Base-by-base conservation (phyloP, 495 filamentous ascomycete species). In the Parathielavia hyrcaniae region DNA sequence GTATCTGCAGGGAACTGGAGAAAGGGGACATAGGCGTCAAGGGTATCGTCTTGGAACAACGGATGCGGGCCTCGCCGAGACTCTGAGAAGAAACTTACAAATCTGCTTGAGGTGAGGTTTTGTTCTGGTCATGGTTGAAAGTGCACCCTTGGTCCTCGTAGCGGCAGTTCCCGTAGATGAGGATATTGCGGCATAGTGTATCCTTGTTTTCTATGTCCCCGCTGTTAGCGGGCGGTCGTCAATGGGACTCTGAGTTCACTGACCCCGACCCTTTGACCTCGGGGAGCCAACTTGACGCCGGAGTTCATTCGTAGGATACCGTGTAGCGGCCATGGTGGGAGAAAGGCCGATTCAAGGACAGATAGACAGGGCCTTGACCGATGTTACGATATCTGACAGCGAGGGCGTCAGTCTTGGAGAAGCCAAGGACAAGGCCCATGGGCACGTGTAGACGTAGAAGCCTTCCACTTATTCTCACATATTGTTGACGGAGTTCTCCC, bases 81-180 rank as follows among this genome's bases (percentile, higher is more conserved):
- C 12, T 16, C 5, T 10, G 6, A 17, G 20, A 46, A 40, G 16
- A 23, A 36, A 53, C 78, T 74, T 75, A 89, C 86, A 73, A 78
- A 61, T 90, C 84, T 61, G 77, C 62, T 67, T 84, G 79, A 43
- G 72, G 62, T 53, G 66, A 67, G 17, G 70, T 67, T 67, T 83
- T 91, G 58, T 79, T 76, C 46, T 83, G 82, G 64, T 95, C 88
- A 69, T 97, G 91, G 64, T 91, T 92, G 75, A 95, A 97, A 60
- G 87, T 82, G 71, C 91, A 97, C 20, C 89, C 88, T 76, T 90
- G 87, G 66, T 93, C 89, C 73, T 93, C 87, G 71, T 88, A 96
- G 50, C 89, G 86, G 71, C 92, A 97, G 69, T 91, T 85, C 32
- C 92, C 92, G 71, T 96, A 96, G 58, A 97, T 96, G 39, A 89